Base-by-base conservation (phyloP, 2,329 filamentous ascomycete species). In the Bertia moriformis region DNA sequence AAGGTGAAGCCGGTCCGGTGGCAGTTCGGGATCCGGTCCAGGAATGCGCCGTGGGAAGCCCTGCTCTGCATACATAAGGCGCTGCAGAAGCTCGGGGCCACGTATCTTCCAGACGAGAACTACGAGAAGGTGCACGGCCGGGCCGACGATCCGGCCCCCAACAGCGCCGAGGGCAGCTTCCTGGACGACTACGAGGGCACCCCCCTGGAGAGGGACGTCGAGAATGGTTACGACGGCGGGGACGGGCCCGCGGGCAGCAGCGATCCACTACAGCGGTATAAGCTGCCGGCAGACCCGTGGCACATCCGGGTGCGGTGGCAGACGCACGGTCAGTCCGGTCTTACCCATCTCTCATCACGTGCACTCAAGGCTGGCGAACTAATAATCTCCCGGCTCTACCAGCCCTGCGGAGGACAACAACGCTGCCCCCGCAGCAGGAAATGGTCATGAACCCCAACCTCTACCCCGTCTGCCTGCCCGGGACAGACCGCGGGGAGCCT, bases 241-340 rank as follows among this genome's bases (percentile, higher is more conserved):
- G 42, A 46, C 58, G 35, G 43, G 55, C 27, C 51, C 52, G 30
- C 50, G 54, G 17, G 15, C 27, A 45, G 44, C n/a, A 55, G 67
- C 36, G 71, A 78, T 45, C 66, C 71, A 3, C 58, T 61, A 37
- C 63, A 69, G 48, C 73, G 81, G 43, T 94, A 94, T 57, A 78
- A 76, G 46, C 71, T 96, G n/a, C 87, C 88, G 0, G 86, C 85
- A 42, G 89, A 96, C 51, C 85, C 88, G 10, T 96, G 88, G 88
- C 84, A 93, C 45, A 93, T 96, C 53, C 79, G 83, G 44, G 86
- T 91, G 18, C 82, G 89, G 38, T 91, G 93, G 70, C 71, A 80
- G 45, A 93, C 91, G 48, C 73, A 85, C 46, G 83, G 86, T 67
- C 32, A 35, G 17, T 35, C 10, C 7, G 17, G 17, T 7, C 17